A percentile compares a stretch with the other conserved stretches of the same genome.
These are phyloP conservation scores for Vigna unguiculata DNA, from an alignment of 306 rosid genomes.

Conservation along the genomic window DNA sequence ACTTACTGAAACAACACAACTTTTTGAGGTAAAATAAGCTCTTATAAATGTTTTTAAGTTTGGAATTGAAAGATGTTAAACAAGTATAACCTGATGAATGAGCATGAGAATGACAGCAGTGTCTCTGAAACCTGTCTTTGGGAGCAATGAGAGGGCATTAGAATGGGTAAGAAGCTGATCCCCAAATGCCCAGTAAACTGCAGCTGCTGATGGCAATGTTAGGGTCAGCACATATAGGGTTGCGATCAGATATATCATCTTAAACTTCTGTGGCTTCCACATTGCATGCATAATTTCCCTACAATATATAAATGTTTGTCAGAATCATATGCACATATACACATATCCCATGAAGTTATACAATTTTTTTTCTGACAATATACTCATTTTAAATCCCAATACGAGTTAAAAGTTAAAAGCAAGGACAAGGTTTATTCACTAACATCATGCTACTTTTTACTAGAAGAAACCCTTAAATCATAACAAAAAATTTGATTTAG, in stretches of 20 bases:
- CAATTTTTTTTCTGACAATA: background rate
- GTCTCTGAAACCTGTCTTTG: conserved; percentile 78
- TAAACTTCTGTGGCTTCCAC: conserved; percentile 99
- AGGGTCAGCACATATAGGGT: conserved; percentile 89
- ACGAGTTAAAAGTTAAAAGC: background rate
- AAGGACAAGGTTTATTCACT: background rate
- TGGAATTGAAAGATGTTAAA: background rate
- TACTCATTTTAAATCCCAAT: conserved; percentile 14
- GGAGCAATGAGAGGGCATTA: conserved; percentile 90
- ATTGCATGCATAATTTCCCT: conserved; percentile 99
- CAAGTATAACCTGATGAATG: conserved; percentile 79
- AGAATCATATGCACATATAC: conserved; percentile 3
- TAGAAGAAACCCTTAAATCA: conserved; percentile 7
- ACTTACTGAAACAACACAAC: background rate
- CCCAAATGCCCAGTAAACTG: conserved; percentile 98
- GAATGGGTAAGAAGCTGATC: conserved; percentile 89
- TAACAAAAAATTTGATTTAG: conserved; percentile 13
- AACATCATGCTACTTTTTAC: background rate
- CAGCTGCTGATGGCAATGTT: conserved; percentile 92
- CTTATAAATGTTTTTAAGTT: background rate
- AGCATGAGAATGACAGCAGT: conserved; percentile 93
- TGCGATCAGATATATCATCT: conserved; percentile 87
- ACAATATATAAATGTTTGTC: conserved; percentile 31
- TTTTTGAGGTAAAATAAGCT: background rate
- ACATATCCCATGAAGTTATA: background rate